These are phyloP conservation scores for Rhizophagus prolifer DNA, from an alignment of 192 early-diverging fungal species.

Conservation along the genomic window DNA sequence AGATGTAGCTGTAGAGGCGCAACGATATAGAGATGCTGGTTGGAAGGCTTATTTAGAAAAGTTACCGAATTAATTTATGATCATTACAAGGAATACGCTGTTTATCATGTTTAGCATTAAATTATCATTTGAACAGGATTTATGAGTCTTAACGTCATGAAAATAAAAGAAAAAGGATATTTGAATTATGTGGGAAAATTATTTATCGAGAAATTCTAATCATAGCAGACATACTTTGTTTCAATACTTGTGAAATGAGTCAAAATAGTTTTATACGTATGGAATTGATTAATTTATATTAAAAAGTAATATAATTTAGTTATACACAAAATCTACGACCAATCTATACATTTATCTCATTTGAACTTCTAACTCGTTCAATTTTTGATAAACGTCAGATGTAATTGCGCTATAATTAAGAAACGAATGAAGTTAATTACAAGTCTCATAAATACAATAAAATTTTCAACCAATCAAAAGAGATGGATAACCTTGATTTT, in stretches of 20 bases:
- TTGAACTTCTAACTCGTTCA: background rate
- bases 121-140: too few species aligned
- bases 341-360: background rate
- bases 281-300: too few species aligned
- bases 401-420: background rate
- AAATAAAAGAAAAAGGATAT: too few species aligned
- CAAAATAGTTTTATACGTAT: too few species aligned
- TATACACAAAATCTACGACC: too few species aligned
- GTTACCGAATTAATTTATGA: slow-evolving; percentile 7
- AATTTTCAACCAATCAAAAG: background rate
- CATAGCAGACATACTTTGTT: too few species aligned
- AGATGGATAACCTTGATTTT: slow-evolving; percentile 10
- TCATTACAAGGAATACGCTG: too few species aligned
- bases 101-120: too few species aligned
- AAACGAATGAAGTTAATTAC: background rate
- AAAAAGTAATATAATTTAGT: too few species aligned
- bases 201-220: too few species aligned
- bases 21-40: slow-evolving; percentile 88
- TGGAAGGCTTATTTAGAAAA: slow-evolving; percentile 88
- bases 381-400: slow-evolving; percentile 4
- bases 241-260: too few species aligned
- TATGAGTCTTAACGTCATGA: background rate
- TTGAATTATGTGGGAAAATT: too few species aligned
- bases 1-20: slow-evolving; percentile 68
- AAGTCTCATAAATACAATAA: background rate